Evolutionary conservation across 1,139 yeast genomes (phyloP).

Genomic region (Saccharomycopsis hybrid): DNA sequence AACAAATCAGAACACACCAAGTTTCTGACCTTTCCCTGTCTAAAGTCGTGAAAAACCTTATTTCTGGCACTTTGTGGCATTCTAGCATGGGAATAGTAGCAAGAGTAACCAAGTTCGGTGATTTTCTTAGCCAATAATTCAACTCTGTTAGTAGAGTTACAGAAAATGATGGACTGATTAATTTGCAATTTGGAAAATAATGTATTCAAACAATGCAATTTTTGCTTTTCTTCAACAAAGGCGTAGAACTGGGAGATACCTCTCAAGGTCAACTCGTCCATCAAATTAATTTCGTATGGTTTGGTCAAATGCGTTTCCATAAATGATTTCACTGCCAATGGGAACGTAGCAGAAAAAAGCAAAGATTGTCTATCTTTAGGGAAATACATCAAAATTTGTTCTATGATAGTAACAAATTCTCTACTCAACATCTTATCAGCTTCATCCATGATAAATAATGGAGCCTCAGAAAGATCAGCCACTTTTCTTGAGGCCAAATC

Average conservation of each 20-base stretch:
- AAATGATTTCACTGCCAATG: slow-evolving; percentile 83
- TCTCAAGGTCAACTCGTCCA: slow-evolving; percentile 94
- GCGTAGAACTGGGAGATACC: slow-evolving; percentile 98
- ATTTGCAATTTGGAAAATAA: slow-evolving; percentile 89
- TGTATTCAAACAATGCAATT: slow-evolving; percentile 91
- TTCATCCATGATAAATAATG: slow-evolving; percentile 94
- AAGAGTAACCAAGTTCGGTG: slow-evolving; percentile 93
- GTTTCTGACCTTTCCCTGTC: slow-evolving; percentile 97
- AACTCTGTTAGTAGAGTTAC: slow-evolving; percentile 94
- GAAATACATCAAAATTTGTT: slow-evolving; percentile 78
- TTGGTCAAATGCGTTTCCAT: slow-evolving; percentile 87
- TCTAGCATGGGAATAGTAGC: slow-evolving; percentile 94
- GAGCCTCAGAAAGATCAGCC: slow-evolving; percentile 83
- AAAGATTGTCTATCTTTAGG: slow-evolving; percentile 72
- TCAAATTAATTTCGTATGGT: slow-evolving; percentile 92
- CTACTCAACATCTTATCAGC: slow-evolving; percentile 95
- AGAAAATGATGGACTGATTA: slow-evolving; percentile 92
- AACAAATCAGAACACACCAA: slow-evolving; percentile 93
- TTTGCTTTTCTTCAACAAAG: slow-evolving; percentile 93
- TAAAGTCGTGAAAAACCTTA: slow-evolving; percentile 96
- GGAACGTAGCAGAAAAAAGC: slow-evolving; percentile 93
- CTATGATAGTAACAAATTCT: slow-evolving; percentile 84
- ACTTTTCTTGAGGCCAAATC: slow-evolving; percentile 86
- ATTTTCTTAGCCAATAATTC: slow-evolving; percentile 93
- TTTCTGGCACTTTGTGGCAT: slow-evolving; percentile 98